Evolutionary conservation across 2,329 filamentous ascomycete species (phyloP).

Genomic region (Fonsecaea multimorphosa): DNA sequence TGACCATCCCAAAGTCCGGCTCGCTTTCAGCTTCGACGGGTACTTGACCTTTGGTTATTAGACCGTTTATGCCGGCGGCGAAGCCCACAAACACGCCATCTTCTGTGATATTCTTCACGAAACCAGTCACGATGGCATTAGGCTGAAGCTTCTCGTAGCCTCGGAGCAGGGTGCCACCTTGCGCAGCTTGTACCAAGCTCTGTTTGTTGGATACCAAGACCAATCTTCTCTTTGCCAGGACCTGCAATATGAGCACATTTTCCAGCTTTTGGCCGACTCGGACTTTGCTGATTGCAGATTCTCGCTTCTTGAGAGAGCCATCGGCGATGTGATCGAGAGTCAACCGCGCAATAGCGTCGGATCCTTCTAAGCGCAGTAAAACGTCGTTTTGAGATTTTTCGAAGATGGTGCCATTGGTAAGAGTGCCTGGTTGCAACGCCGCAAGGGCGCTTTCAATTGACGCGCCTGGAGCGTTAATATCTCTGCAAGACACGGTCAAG

Average conservation of each 20-base stretch:
- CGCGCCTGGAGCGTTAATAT: conserved; percentile 60
- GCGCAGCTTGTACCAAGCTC: conserved; percentile 76
- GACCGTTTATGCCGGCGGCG: conserved; percentile 73
- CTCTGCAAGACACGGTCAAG: conserved; percentile 91
- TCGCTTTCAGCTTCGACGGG: conserved; percentile 70
- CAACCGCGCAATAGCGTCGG: conserved; percentile 77
- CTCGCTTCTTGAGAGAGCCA: conserved; percentile 78
- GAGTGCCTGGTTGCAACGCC: conserved; percentile 69
- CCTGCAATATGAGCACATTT: conserved; percentile 85
- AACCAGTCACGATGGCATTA: conserved; percentile 74
- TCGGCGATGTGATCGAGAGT: conserved; percentile 82
- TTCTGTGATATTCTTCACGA: conserved; percentile 81
- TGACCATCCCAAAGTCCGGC: conserved; percentile 78
- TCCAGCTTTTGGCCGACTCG: conserved; percentile 81
- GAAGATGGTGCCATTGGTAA: conserved; percentile 80
- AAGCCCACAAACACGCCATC: conserved; percentile 91
- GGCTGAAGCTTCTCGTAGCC: conserved; percentile 74
- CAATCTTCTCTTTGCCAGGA: conserved; percentile 76
- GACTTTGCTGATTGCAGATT: conserved; percentile 78
- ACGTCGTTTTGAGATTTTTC: conserved; percentile 79
- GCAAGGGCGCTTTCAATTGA: conserved; percentile 29
- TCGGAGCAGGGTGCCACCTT: conserved; percentile 73
- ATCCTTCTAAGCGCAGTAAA: conserved; percentile 75
- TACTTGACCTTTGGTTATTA: conserved; percentile 80
- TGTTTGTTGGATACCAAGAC: conserved; percentile 83